Base-by-base conservation (phyloP, 2,329 filamentous ascomycete species). In the Polytolypa hystricis region DNA sequence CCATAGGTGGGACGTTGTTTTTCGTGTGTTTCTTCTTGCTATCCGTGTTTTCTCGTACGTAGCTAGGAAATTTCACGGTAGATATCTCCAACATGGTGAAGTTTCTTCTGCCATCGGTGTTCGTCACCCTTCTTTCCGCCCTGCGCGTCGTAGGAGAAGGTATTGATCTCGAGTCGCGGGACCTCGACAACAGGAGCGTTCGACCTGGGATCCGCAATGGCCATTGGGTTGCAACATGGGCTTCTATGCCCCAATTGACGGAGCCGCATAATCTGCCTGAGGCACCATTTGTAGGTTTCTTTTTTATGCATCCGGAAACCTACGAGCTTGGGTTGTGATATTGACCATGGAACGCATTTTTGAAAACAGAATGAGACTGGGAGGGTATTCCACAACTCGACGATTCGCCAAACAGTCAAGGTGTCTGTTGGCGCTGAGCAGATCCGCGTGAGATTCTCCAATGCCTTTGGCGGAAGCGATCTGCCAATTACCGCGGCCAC, bases 371-470 rank as follows among this genome's bases (percentile, higher is more conserved):
- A 75, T 51, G 58, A 61, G 41, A 66, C 63, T 6, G 17, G 16
- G 8, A 25, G 15, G 6, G 67, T 75, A 4, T 79, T 81, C 50
- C 57, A 61, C 30, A 71, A 80, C 47, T 69, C 74, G 2, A 81
- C 78, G 0, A 66, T 82, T 43, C 74, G 78, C 2, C 78, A 82
- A 54, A 81, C 77, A 0, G 52, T 81, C 10, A 71, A 75, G 44
- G 60, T 77, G 45, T 73, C 74, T 5, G 64, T 77, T 4, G 67
- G 65, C 1, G 68, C 71, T 3, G 57, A 67, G 2, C 65, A 72
- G 15, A 66, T 81, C 42, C 73, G 78, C 7, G 56, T 82, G 23
- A 71, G 73, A 30, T 64, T 82, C 34, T 79, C 75, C 29, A 82
- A 83, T 50, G 71, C 69, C 0, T 81, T 82, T 45, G 77, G 79